Evolutionary conservation across 139 green algal genomes (phyloP), one percentile per base, ranked within the genome.

Genomic region (Volvox africanus): DNA sequence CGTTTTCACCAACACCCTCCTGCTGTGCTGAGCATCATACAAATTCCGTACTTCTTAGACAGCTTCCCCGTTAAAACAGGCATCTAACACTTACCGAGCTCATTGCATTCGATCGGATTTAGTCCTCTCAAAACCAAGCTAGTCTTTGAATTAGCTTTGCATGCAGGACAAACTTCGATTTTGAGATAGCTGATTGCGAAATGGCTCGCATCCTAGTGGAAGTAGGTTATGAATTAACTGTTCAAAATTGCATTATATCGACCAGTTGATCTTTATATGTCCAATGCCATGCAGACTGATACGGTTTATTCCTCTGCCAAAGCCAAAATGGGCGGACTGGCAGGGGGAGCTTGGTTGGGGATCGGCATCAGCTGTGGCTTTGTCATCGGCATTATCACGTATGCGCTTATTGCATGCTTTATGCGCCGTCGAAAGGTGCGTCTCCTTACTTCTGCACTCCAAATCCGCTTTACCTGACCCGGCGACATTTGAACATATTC

Each of bases 321-420:
- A 9, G 21, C 65, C 6, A 73, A 73, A 73, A 73, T 73, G 65
- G 65, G 65, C 65, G 65, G 65, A 65, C 24, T 84, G 22, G 6
- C 80, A 30, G 80, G 50, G 17, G 81, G 81, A 13, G 81, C 81
- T 17, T 76, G 55, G 30, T 32, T 87, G 3, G 81, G 61, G 1
- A 87, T 87, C 30, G 81, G 81, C 24, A 5, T 87, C 26, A 20
- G n/a, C 61, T 32, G 19, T 9, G 81, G 81, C 61, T 87, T 87
- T 36, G 33, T 55, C 13, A 19, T 87, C 20, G 81, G 81, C 20
- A 20, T 87, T 0, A 20, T 35, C 24, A 86, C 81, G 1, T 87
- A 76, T 61, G 81, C 61, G 24, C 1, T 68, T 1, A 55, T 24
- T 0, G 12, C 12, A 26, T 86, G 55, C 2, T 14, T 44, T 21